These are phyloP conservation scores for Zymoseptoria brevis DNA, from an alignment of 2,329 filamentous ascomycete genomes.

Conservation along the genomic window DNA sequence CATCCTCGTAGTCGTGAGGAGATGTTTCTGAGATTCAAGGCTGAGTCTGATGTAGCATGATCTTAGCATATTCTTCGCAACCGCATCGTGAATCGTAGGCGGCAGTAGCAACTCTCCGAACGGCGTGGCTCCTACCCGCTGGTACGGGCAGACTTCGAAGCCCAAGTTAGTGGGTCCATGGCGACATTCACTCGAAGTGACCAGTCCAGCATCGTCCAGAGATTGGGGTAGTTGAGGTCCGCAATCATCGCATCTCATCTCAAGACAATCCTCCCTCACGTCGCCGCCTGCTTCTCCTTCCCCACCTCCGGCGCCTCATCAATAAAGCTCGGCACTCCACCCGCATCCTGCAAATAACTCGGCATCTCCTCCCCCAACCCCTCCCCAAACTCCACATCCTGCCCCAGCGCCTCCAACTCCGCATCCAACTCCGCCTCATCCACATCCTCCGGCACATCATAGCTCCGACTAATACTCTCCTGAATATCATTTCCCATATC, in stretches of 20 bases:
- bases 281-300: conserved; percentile 27
- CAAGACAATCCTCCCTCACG: conserved; percentile 10
- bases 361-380: conserved; percentile 56
- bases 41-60: too few relatives aligned
- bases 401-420: conserved; percentile 85
- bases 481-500: conserved; percentile 98
- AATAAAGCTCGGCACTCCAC: conserved; percentile 74
- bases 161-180: too few relatives aligned
- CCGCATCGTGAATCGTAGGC: too few relatives aligned
- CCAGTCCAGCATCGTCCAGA: too few relatives aligned
- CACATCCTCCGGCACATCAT: conserved; percentile 93
- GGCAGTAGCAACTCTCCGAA: too few relatives aligned
- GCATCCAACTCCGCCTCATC: conserved; percentile 95
- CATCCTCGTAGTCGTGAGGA: too few relatives aligned
- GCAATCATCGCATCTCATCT: background rate
- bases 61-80: too few relatives aligned
- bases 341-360: conserved; percentile 72
- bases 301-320: conserved; percentile 64
- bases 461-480: conserved; percentile 81
- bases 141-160: too few relatives aligned
- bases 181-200: too few relatives aligned
- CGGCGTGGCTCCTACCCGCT: too few relatives aligned
- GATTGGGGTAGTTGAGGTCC: too few relatives aligned
- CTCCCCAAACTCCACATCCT: conserved; percentile 85
- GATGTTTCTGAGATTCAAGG: too few relatives aligned